Conservation (phyloP, 192 early-diverging fungal species). For the Podila verticillata region DNA sequence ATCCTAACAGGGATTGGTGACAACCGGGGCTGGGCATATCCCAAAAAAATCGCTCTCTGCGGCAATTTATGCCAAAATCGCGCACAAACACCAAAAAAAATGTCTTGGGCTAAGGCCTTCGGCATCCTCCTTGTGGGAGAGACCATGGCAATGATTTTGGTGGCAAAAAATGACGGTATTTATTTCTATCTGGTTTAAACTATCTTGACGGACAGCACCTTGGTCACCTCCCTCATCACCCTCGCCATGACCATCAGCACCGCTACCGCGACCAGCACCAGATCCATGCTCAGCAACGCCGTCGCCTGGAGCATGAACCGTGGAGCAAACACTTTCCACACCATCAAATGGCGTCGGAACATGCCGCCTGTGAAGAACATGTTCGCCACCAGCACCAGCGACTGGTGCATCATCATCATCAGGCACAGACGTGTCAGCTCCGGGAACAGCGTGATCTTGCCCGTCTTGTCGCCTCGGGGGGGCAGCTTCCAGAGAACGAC, state of each 20-base stretch:
- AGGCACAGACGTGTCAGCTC: constrained; percentile 55
- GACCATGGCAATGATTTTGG: too few species aligned
- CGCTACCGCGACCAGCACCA: constrained; percentile 28
- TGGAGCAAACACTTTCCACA: constrained; percentile 97
- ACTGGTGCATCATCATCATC: constrained; percentile 60
- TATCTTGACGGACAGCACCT: constrained; percentile 21
- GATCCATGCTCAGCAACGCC: constrained; percentile 41
- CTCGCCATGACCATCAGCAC: constrained; percentile 22
- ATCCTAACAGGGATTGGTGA: too few species aligned
- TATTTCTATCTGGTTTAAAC: constrained; percentile 11
- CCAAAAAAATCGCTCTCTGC: too few species aligned
- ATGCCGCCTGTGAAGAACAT: constrained; percentile 68
- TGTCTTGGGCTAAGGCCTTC: too few species aligned
- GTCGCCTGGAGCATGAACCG: constrained; percentile 75
- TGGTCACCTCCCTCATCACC: constrained; percentile 26
- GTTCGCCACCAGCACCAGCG: constrained; percentile 51
- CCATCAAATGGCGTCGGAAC: constrained; percentile 92
- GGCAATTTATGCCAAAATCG: too few species aligned
- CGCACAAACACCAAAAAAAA: too few species aligned
- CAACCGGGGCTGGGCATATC: too few species aligned
- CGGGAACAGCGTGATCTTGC: constrained; percentile 54
- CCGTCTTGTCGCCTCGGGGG: constrained; percentile 34
- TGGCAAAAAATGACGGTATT: too few species aligned
- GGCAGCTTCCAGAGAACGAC: constrained; percentile 65
- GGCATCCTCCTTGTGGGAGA: too few species aligned